These are phyloP conservation scores for Globisporangium polare DNA, from an alignment of 352 stramenopile genomes.

Conservation along the genomic window DNA sequence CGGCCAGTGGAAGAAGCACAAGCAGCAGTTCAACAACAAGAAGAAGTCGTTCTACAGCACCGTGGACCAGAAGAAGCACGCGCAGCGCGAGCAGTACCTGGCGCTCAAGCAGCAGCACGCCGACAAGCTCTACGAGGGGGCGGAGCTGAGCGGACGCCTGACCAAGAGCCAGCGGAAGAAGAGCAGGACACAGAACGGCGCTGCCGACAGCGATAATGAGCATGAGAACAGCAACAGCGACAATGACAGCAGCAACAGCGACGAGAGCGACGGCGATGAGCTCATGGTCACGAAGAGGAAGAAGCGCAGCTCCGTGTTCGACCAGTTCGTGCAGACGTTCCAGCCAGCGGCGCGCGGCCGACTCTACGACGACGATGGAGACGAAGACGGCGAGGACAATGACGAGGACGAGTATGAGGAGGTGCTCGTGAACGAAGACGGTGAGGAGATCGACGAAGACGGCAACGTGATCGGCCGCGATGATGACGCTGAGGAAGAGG, in stretches of 20 bases:
- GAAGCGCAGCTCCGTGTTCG: conserved; percentile 45
- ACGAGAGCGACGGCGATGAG: conserved; percentile 18
- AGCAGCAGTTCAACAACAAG: conserved; percentile 41
- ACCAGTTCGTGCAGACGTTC: conserved; percentile 71
- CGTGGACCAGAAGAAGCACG: conserved; percentile 44
- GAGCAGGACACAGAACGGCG: not conserved
- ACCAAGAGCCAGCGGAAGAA: conserved; percentile 15
- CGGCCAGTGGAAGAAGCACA: conserved; percentile 68
- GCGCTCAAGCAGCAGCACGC: conserved; percentile 26
- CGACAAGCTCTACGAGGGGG: conserved; percentile 40
- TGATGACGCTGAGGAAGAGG: conserved; percentile 13
- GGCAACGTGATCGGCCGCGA: conserved; percentile 24
- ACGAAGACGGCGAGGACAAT: conserved; percentile 31
- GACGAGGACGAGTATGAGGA: conserved; percentile 36
- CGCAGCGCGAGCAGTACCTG: conserved; percentile 38
- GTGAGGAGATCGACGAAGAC: conserved; percentile 39
- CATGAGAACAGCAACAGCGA: conserved; percentile 2
- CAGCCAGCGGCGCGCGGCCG: conserved; percentile 20
- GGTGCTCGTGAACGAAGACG: conserved; percentile 37
- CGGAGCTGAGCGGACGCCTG: conserved; percentile 1
- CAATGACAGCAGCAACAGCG: conserved; percentile 2
- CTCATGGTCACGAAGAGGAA: conserved; percentile 17
- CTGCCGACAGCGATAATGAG: conserved; percentile 8
- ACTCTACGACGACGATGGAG: conserved; percentile 26
- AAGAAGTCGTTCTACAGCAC: conserved; percentile 37